Percentiles rank a stretch among this genome's conserved stretches.
Conservation (phyloP, 202 grass and related monocot genomes). For the Dendrocalamus latiflorus region DNA sequence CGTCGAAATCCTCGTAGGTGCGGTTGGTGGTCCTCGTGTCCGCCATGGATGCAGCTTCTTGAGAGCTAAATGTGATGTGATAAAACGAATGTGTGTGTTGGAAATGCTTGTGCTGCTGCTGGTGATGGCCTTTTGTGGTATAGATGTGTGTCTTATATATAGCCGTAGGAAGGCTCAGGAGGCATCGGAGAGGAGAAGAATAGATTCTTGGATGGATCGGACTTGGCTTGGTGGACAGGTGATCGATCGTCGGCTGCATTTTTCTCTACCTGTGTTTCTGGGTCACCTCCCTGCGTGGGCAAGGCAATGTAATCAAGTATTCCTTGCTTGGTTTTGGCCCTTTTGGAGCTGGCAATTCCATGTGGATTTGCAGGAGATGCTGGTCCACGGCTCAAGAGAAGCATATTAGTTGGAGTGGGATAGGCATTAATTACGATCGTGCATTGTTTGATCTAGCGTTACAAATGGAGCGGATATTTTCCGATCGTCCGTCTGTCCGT, state of each 20-base stretch:
- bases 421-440: neutral
- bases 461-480: too few species aligned
- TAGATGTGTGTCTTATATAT: constrained; percentile 31
- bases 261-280: neutral
- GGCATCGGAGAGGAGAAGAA: constrained; percentile 15
- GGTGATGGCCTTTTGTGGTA: neutral
- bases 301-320: constrained; percentile 26
- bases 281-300: constrained; percentile 4
- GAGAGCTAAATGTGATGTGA: neutral
- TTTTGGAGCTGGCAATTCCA: neutral
- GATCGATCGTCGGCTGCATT: neutral
- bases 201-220: constrained; percentile 26
- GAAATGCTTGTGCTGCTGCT: neutral
- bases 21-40: neutral
- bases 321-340: constrained; percentile 37
- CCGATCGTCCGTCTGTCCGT: too few species aligned
- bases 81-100: neutral
- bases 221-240: constrained; percentile 25
- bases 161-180: neutral
- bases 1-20: constrained; percentile 26
- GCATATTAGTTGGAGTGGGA: constrained; percentile 25
- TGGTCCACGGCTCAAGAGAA: constrained; percentile 24
- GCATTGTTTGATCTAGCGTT: neutral
- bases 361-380: constrained; percentile 33
- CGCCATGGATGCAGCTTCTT: too few species aligned